Percentiles rank a stretch among this genome's conserved stretches.
These are phyloP conservation scores for Achaetomiella virescens DNA, from an alignment of 495 filamentous ascomycete species.

Conservation along the genomic window DNA sequence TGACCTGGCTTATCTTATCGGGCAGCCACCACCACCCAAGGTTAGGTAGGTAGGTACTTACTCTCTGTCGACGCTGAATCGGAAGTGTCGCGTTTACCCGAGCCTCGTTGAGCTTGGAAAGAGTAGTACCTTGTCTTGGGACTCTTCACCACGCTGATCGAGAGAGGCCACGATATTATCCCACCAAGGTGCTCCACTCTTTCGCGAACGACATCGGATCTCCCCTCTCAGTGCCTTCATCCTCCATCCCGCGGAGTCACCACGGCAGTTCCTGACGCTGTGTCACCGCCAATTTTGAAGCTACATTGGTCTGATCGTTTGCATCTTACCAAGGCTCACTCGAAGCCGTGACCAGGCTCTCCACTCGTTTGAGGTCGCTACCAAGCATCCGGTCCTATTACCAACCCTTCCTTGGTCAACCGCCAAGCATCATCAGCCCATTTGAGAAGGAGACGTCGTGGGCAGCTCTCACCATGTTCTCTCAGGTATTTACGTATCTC, in stretches of 20 bases:
- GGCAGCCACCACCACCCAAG: background rate
- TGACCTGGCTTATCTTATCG: conserved; percentile 15
- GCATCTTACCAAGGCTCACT: no score
- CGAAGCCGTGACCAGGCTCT: no score
- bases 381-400: background rate
- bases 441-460: background rate
- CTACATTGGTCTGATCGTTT: no score
- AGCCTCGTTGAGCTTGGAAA: background rate
- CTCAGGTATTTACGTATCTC: conserved; percentile 25
- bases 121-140: background rate
- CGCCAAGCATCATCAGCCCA: background rate
- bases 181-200: no score
- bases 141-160: background rate
- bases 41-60: no score
- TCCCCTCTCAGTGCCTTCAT: no score
- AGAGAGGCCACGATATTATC: no score
- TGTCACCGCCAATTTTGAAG: no score
- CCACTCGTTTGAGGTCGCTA: no score
- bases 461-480: conserved; percentile 31
- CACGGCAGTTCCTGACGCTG: no score
- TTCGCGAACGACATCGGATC: no score
- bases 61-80: background rate
- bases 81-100: background rate
- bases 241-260: no score
- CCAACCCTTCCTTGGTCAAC: background rate